Percentiles rank a stretch among this genome's conserved stretches.
These are phyloP conservation scores for Podospora pseudoanserina DNA, from an alignment of 495 filamentous ascomycete genomes.

Conservation along the genomic window DNA sequence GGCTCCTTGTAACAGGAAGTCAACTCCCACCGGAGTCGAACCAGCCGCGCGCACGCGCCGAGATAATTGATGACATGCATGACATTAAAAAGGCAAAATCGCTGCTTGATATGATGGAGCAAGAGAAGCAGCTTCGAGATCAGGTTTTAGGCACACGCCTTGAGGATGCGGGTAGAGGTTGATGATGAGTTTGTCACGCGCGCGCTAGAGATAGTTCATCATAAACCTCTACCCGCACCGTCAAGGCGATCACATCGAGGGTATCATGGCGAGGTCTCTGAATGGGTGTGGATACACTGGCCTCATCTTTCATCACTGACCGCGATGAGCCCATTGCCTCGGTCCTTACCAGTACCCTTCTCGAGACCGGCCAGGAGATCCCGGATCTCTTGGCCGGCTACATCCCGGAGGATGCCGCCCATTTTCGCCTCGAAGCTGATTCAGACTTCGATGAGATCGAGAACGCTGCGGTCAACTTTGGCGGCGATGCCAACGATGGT, in stretches of 20 bases:
- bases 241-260: too few species aligned
- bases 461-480: slow-evolving; percentile 15
- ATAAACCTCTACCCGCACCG: too few species aligned
- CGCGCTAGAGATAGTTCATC: too few species aligned
- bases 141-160: too few species aligned
- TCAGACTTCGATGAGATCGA: slow-evolving; percentile 50
- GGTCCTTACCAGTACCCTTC: slow-evolving; percentile 70
- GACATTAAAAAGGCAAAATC: neutral
- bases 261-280: too few species aligned
- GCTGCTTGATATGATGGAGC: too few species aligned
- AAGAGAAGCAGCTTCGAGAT: too few species aligned
- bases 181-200: too few species aligned
- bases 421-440: slow-evolving; percentile 59
- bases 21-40: too few species aligned
- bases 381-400: slow-evolving; percentile 75
- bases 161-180: too few species aligned
- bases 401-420: slow-evolving; percentile 50
- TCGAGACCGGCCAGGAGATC: slow-evolving; percentile 72
- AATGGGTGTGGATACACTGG: slow-evolving; percentile 35
- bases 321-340: slow-evolving; percentile 64
- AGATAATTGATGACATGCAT: neutral
- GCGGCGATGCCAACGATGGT: slow-evolving; percentile 4
- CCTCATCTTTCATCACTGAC: slow-evolving; percentile 80
- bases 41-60: too few species aligned
- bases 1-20: too few species aligned